Percentiles rank a stretch among this genome's conserved stretches.
These are phyloP conservation scores for Davidsoniella neocaledoniae DNA, from an alignment of 2,329 filamentous ascomycete species.

Conservation along the genomic window DNA sequence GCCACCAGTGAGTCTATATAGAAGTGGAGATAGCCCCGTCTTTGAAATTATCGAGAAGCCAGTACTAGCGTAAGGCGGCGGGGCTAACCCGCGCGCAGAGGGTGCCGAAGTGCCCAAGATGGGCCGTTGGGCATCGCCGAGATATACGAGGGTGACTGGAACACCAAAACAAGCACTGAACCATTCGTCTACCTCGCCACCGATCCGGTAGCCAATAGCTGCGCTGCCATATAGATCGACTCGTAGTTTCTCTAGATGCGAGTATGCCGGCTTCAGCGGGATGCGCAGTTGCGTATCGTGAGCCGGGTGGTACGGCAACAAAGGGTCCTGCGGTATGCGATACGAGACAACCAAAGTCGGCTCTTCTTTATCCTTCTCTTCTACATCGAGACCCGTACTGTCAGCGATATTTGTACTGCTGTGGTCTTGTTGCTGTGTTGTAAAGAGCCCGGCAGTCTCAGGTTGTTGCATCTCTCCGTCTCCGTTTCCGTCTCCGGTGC, in stretches of 20 bases:
- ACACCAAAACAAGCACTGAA: slow-evolving; percentile 52
- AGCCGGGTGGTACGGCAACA: slow-evolving; percentile 17
- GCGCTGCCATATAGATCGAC: slow-evolving; percentile 44
- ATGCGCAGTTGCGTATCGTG: slow-evolving; percentile 30
- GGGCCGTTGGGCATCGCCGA: slow-evolving; percentile 41
- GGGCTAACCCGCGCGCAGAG: background rate
- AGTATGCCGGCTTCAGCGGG: slow-evolving; percentile 36
- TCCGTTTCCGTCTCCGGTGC: slow-evolving; percentile 23
- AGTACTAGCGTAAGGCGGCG: background rate
- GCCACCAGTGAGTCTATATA: too few species aligned
- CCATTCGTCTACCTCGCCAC: slow-evolving; percentile 41
- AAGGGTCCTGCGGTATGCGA: background rate
- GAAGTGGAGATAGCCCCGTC: too few species aligned
- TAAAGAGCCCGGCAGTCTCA: too few species aligned
- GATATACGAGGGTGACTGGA: slow-evolving; percentile 42
- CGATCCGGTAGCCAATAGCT: slow-evolving; percentile 47
- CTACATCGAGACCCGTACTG: too few species aligned
- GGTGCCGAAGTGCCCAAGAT: slow-evolving; percentile 38
- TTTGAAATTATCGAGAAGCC: background rate
- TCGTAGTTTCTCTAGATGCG: slow-evolving; percentile 28
- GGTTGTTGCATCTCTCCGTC: slow-evolving; percentile 12
- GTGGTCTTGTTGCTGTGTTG: too few species aligned
- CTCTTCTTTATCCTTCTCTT: background rate
- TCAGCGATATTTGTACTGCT: too few species aligned
- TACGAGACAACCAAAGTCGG: background rate